A percentile compares a stretch with the other conserved stretches of the same genome.
Evolutionary conservation across 257 asterid genomes (phyloP).

Genomic region (Cordia subcordata): DNA sequence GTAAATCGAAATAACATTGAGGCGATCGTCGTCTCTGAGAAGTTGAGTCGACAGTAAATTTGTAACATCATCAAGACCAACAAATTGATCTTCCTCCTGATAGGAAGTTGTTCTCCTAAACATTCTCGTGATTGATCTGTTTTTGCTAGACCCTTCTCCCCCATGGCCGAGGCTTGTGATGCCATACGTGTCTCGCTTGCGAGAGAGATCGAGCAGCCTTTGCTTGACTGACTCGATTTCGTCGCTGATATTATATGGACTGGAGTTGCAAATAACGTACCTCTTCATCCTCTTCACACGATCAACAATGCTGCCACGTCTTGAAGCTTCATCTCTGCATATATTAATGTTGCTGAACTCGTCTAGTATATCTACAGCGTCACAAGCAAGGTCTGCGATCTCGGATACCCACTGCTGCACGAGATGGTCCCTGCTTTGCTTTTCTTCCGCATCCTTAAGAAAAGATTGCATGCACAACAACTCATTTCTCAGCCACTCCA

Average conservation of each 20-base stretch:
- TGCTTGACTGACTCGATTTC: not conserved
- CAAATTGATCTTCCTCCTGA: not conserved
- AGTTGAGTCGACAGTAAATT: not conserved
- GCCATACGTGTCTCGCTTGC: not conserved
- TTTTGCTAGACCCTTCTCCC: too few relatives aligned
- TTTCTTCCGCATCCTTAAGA: not conserved
- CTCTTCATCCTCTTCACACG: too few relatives aligned
- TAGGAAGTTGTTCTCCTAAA: slow-evolving; percentile 7
- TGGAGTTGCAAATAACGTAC: not conserved
- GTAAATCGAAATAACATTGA: not conserved
- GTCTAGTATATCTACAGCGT: not conserved
- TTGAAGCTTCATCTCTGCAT: too few relatives aligned
- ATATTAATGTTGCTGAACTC: too few relatives aligned
- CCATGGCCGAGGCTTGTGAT: not conserved
- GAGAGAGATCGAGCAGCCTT: not conserved
- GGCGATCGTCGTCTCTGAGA: slow-evolving; percentile 1
- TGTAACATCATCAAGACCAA: not conserved
- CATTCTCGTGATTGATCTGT: not conserved
- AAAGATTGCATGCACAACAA: not conserved
- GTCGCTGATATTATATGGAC: not conserved
- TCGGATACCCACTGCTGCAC: not conserved
- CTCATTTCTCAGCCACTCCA: slow-evolving; percentile 7
- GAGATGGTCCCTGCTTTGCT: not conserved
- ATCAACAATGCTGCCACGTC: too few relatives aligned
- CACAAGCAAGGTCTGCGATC: not conserved